Percentiles rank a stretch among this genome's conserved stretches.
These are phyloP conservation scores for Exophiala xenobiotica DNA, from an alignment of 2,329 filamentous ascomycete species.

Conservation along the genomic window DNA sequence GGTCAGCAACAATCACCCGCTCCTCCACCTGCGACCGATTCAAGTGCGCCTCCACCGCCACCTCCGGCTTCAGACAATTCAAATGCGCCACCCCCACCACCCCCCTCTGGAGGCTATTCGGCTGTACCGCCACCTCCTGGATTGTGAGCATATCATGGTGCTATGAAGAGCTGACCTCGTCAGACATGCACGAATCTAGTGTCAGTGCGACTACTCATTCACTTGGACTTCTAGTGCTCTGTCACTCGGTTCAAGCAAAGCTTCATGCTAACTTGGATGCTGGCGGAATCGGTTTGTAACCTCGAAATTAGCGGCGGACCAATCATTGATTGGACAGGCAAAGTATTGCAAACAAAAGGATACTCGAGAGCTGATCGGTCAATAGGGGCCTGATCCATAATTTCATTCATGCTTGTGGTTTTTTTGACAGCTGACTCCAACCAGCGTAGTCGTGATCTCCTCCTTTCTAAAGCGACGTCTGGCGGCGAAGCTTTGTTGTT, in stretches of 20 bases:
- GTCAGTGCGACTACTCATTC: neutral
- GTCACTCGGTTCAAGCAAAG: neutral
- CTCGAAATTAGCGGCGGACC: neutral
- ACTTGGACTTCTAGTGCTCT: neutral
- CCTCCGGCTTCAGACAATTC: slow-evolving; percentile 16
- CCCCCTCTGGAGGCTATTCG: slow-evolving; percentile 16
- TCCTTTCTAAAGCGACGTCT: neutral
- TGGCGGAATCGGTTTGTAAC: neutral
- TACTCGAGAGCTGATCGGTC: slow-evolving; percentile 27
- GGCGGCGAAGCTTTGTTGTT: no score
- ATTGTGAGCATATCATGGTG: slow-evolving; percentile 19
- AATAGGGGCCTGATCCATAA: slow-evolving; percentile 30
- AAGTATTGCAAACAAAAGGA: slow-evolving; percentile 25
- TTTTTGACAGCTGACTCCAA: slow-evolving; percentile 23
- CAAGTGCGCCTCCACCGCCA: slow-evolving; percentile 18
- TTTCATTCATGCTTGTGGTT: slow-evolving; percentile 17
- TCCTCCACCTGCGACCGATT: slow-evolving; percentile 52
- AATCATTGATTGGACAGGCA: slow-evolving; percentile 20
- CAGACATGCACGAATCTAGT: slow-evolving; percentile 4
- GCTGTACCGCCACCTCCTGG: slow-evolving; percentile 26
- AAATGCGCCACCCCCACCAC: slow-evolving; percentile 16
- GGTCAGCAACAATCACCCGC: slow-evolving; percentile 45
- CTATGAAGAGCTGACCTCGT: slow-evolving; percentile 18
- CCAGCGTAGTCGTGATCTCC: slow-evolving; percentile 20
- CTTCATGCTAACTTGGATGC: neutral